Conservation (phyloP, 2,329 filamentous ascomycete genomes). For the Fusarium tuaranense region DNA sequence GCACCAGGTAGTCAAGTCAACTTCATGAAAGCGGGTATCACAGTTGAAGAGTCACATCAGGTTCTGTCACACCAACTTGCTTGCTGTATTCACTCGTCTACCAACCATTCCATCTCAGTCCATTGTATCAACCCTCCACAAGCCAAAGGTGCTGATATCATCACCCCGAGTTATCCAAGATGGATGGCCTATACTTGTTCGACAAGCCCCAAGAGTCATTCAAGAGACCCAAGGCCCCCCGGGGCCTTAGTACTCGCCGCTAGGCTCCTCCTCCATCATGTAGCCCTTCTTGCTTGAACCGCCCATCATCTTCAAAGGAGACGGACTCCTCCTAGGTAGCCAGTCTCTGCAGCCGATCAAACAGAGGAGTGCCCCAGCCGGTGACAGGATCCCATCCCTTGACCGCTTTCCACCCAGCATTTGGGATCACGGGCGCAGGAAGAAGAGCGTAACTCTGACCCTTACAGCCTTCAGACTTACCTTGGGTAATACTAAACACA, state of each 20-base stretch:
- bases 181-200: not conserved
- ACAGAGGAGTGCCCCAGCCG: conserved; percentile 61
- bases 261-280: not conserved
- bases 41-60: no score
- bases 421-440: conserved; percentile 42
- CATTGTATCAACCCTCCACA: not conserved
- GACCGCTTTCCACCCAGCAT: conserved; percentile 45
- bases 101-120: not conserved
- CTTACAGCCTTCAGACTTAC: conserved; percentile 48
- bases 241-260: not conserved
- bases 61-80: not conserved
- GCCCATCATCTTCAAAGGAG: not conserved
- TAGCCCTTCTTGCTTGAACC: not conserved
- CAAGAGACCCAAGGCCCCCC: not conserved
- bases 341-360: conserved; percentile 47
- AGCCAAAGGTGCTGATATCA: no score
- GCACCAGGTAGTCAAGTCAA: not conserved
- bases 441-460: conserved; percentile 42
- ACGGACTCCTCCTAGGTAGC: conserved; percentile 19
- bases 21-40: not conserved
- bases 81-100: not conserved
- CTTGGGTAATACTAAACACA: conserved; percentile 49
- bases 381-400: conserved; percentile 54
- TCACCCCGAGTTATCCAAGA: not conserved
- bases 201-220: not conserved